Conservation (phyloP, 1,139 yeast species). For the Insectozyma bohioensis region DNA sequence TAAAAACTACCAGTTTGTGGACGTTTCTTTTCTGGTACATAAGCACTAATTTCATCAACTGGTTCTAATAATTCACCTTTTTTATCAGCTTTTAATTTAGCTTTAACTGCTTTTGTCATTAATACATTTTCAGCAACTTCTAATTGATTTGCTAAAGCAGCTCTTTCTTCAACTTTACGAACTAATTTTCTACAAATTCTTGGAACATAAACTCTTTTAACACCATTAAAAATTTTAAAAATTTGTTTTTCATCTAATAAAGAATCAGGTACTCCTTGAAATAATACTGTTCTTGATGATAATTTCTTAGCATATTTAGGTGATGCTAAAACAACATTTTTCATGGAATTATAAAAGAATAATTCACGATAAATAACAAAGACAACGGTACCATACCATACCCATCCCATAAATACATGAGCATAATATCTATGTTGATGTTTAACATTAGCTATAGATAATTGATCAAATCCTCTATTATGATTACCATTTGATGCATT, state of each 20-base stretch:
- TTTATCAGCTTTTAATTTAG: constrained; percentile 64
- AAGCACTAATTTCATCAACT: constrained; percentile 53
- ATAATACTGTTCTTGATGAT: constrained; percentile 75
- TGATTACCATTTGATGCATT: constrained; percentile 61
- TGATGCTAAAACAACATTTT: constrained; percentile 78
- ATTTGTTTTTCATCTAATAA: constrained; percentile 64
- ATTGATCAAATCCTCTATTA: constrained; percentile 68
- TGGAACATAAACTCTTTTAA: constrained; percentile 73
- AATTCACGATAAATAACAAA: constrained; percentile 81
- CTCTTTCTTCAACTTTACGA: constrained; percentile 60
- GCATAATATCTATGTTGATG: constrained; percentile 71
- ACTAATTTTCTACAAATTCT: constrained; percentile 64
- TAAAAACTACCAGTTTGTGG: constrained; percentile 65
- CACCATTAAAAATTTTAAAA: constrained; percentile 61
- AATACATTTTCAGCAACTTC: constrained; percentile 70
- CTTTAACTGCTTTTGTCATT: constrained; percentile 59
- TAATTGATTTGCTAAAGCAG: constrained; percentile 56
- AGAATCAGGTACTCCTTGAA: constrained; percentile 77
- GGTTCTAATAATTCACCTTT: constrained; percentile 50
- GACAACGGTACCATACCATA: constrained; percentile 67
- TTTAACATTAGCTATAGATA: constrained; percentile 72
- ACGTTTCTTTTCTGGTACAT: constrained; percentile 73
- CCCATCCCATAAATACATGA: constrained; percentile 80
- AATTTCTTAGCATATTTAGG: constrained; percentile 74
- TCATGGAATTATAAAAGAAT: constrained; percentile 72